Evolutionary conservation across 2,329 filamentous ascomycete species (phyloP), one percentile per base, ranked within the genome.

Genomic region (Xylaria sp.): DNA sequence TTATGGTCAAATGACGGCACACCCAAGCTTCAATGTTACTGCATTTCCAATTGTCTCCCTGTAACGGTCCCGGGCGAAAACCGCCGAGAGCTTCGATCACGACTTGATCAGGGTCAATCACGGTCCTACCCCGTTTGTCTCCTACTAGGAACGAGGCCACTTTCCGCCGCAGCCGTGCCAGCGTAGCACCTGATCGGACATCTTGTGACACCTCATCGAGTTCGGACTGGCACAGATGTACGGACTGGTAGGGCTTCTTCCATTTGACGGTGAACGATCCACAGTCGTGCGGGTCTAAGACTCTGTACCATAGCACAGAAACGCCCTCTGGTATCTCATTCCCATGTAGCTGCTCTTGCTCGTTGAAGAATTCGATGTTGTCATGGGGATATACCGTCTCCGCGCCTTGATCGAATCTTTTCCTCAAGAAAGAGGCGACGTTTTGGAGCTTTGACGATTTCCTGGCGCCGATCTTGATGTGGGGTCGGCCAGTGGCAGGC

Each of bases 1-100:
- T 69, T 33, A 81, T 71, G 9, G 67, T 57, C n/a, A 82, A 65
- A 67, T 76, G 73, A 1, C 76, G 76, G 57, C 78, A 81, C 18
- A 80, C 72, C 80, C 79, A 81, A 9, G 61, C 56, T 25, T 64
- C 60, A 46, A 79, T 64, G 28, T 75, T 75, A 10, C 71, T 67
- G 2, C 74, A 68, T 43, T 78, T 74, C 80, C 80, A 82, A 57
- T 70, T 72, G 28, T 77, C 74, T 13, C 80, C 80, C 39, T 78
- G 74, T 4, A 82, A 43, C 0, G 73, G 63, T 5, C 78, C 77
- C 2, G 74, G 73, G 18, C 75, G 72, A 28, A 79, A 66, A 3
- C 80, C 80, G 5, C 76, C 79, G 3, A 73, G 54, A 2, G 77
- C 76, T 20, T 72, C 66, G 4, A 82, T 66, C 1, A 76, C 69